phyloP scores from a whole-genome alignment of 2,329 filamentous ascomycete species.

The Paracorniculantispora psalliotae region DNA sequence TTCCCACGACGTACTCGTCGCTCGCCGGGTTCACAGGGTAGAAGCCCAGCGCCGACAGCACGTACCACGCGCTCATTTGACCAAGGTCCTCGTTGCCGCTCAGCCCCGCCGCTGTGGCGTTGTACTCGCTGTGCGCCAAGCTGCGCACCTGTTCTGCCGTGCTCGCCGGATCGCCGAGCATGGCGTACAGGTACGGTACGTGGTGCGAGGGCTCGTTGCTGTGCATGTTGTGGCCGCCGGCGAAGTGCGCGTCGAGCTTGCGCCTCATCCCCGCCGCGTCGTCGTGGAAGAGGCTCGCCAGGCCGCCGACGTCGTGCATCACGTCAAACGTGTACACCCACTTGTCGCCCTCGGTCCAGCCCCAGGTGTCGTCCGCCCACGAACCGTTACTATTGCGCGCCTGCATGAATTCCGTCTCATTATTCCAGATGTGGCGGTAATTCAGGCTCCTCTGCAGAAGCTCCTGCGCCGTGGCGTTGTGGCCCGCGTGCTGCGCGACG shows the following conservation, averaged over 20 bases:
- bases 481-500: slow-evolving; percentile 33
- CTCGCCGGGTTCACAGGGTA: slow-evolving; percentile 41
- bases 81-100: slow-evolving; percentile 45
- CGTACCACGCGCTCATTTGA: slow-evolving; percentile 47
- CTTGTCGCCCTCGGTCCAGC: slow-evolving; percentile 45
- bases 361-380: slow-evolving; percentile 38
- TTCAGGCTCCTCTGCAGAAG: slow-evolving; percentile 34
- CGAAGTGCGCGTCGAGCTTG: slow-evolving; percentile 41
- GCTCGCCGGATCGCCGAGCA: slow-evolving; percentile 33
- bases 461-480: slow-evolving; percentile 24
- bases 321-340: slow-evolving; percentile 49
- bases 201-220: slow-evolving; percentile 45
- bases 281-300: slow-evolving; percentile 35
- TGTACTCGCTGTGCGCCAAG: slow-evolving; percentile 38
- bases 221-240: slow-evolving; percentile 41
- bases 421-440: slow-evolving; percentile 39
- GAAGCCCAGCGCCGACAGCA: slow-evolving; percentile 43
- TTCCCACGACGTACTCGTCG: slow-evolving; percentile 40
- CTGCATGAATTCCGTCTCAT: slow-evolving; percentile 41
- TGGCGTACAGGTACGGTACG: slow-evolving; percentile 41
- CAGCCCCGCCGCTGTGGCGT: slow-evolving; percentile 40
- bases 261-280: slow-evolving; percentile 31
- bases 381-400: slow-evolving; percentile 41
- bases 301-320: slow-evolving; percentile 38
- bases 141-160: slow-evolving; percentile 34